Conservation (phyloP, 208 protist genomes). For the Wallacemonas sp. region DNA sequence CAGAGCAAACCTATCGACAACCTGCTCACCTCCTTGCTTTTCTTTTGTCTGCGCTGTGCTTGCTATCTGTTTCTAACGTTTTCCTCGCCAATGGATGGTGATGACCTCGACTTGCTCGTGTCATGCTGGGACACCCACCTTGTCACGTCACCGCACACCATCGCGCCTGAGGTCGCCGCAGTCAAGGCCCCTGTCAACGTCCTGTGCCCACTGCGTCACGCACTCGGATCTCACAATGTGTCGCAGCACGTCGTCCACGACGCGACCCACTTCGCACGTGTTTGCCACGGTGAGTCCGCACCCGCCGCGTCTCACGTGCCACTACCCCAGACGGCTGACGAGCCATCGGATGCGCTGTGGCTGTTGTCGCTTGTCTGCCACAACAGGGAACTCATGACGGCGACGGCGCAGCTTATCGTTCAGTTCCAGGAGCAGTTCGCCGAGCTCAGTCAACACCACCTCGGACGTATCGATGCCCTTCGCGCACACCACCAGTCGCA, state of each 20-base stretch:
- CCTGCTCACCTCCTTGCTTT: constrained; percentile 6
- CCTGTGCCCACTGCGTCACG: neutral
- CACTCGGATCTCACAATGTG: neutral
- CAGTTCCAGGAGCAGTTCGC: constrained; percentile 60
- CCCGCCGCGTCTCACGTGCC: too few relatives aligned
- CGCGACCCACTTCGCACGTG: constrained; percentile 5
- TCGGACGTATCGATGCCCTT: constrained; percentile 29
- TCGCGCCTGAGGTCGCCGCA: neutral
- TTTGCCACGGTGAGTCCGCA: neutral
- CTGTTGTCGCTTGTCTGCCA: constrained; percentile 66
- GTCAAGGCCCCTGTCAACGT: neutral
- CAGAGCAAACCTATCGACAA: too few relatives aligned
- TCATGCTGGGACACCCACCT: constrained; percentile 38
- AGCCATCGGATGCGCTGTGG: constrained; percentile 44
- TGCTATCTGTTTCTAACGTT: too few relatives aligned
- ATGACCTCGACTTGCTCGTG: constrained; percentile 32
- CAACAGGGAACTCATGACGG: constrained; percentile 48
- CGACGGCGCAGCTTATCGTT: constrained; percentile 51
- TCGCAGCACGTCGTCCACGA: neutral
- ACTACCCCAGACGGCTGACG: constrained; percentile 13
- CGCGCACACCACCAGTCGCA: constrained; percentile 54
- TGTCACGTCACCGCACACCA: neutral
- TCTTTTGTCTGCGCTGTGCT: neutral
- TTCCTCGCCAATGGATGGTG: too few relatives aligned
- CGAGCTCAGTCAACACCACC: constrained; percentile 21